These are phyloP conservation scores for Blastocystis sp. DNA, from an alignment of 352 stramenopile species.

Conservation along the genomic window DNA sequence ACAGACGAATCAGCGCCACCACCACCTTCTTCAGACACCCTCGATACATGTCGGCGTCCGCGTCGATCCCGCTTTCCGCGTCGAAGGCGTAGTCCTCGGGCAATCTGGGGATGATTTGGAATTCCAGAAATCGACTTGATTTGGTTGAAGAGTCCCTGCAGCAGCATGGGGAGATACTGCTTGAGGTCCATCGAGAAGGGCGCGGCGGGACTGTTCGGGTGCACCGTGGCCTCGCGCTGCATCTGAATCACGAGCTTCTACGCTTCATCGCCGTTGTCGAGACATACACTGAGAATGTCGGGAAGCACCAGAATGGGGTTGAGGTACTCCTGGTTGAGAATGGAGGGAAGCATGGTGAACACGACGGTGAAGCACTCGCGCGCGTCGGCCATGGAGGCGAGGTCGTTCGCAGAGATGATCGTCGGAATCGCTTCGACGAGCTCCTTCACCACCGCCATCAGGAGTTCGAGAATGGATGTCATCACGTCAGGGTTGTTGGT, in stretches of 20 bases:
- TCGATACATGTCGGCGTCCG: conserved; percentile 35
- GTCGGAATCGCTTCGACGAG: conserved; percentile 1
- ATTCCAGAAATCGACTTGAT: background rate
- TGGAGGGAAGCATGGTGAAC: conserved; percentile 3
- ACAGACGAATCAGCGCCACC: conserved; percentile 17
- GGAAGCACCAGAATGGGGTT: conserved; percentile 32
- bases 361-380: background rate
- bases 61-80: conserved; percentile 50
- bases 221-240: conserved; percentile 10
- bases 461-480: conserved; percentile 18
- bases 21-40: conserved; percentile 26
- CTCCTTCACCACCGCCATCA: conserved; percentile 47
- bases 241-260: conserved; percentile 40
- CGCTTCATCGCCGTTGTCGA: background rate
- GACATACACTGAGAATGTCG: conserved; percentile 21
- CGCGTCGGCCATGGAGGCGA: background rate
- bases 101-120: background rate
- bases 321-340: conserved; percentile 16
- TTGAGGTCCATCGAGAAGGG: conserved; percentile 9
- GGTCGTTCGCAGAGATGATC: background rate
- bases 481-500: conserved; percentile 47
- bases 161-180: conserved; percentile 13
- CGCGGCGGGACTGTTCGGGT: background rate
- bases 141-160: conserved; percentile 36
- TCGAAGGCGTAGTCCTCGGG: conserved; percentile 61